These are phyloP conservation scores for Pythium phragmiticola DNA, from an alignment of 352 stramenopile genomes.

Conservation along the genomic window DNA sequence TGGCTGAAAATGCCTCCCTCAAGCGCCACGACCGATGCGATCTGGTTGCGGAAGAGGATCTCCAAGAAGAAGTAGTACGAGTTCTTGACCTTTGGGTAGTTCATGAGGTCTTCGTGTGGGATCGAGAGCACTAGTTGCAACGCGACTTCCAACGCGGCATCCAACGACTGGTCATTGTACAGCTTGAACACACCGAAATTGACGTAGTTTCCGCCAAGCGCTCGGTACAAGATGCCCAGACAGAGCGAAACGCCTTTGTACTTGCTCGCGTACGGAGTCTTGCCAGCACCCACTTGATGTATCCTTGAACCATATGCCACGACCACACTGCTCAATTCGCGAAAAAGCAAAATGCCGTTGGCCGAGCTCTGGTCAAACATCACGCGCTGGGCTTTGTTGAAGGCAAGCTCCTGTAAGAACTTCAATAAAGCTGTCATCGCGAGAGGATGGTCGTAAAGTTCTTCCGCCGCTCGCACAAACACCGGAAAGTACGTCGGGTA, in stretches of 20 bases:
- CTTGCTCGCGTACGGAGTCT: conserved; percentile 94
- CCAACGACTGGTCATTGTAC: conserved; percentile 95
- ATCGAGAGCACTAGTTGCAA: conserved; percentile 95
- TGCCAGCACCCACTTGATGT: conserved; percentile 74
- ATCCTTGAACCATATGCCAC: conserved; percentile 93
- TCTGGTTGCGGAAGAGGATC: conserved; percentile 98
- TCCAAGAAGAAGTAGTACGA: conserved; percentile 98
- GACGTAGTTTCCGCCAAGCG: conserved; percentile 95
- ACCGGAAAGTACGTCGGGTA: conserved; percentile 96
- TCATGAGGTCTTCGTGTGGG: conserved; percentile 95
- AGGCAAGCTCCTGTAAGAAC: conserved; percentile 95
- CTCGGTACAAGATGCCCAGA: conserved; percentile 89
- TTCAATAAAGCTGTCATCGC: conserved; percentile 97
- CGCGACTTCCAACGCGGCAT: conserved; percentile 94
- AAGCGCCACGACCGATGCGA: conserved; percentile 92
- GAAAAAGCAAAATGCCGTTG: conserved; percentile 98
- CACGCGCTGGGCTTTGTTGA: conserved; percentile 96
- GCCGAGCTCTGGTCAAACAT: conserved; percentile 98
- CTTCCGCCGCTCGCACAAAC: conserved; percentile 92
- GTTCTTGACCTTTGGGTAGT: conserved; percentile 97
- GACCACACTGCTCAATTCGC: conserved; percentile 94
- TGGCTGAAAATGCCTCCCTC: conserved; percentile 95
- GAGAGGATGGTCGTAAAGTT: conserved; percentile 92
- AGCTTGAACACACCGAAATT: conserved; percentile 99
- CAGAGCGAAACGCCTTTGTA: conserved; percentile 98